Evolutionary conservation across 768 basidiomycete species (phyloP).

Genomic region (Tylopilus subfusipes): DNA sequence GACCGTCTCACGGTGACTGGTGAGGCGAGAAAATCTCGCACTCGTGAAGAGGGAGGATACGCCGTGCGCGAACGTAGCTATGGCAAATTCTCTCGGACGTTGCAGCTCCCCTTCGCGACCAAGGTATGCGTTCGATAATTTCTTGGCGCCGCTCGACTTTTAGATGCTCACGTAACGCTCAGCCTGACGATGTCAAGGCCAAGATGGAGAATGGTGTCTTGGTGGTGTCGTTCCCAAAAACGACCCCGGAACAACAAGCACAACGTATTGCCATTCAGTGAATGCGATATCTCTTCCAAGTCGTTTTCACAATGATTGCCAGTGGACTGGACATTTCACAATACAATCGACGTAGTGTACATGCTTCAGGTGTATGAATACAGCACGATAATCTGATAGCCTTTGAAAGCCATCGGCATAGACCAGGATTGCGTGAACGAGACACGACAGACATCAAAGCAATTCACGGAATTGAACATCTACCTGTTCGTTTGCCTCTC

Average conservation of each 20-base stretch:
- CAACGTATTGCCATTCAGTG: background rate
- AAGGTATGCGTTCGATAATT: slow-evolving; percentile 34
- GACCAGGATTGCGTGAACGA: background rate
- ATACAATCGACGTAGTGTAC: too few relatives aligned
- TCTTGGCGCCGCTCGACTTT: background rate
- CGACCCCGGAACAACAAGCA: slow-evolving; percentile 31
- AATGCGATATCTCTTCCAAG: background rate
- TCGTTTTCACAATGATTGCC: background rate
- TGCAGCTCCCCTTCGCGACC: slow-evolving; percentile 44
- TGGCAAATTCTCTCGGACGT: slow-evolving; percentile 44
- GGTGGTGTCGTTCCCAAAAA: slow-evolving; percentile 46
- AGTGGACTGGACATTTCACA: background rate
- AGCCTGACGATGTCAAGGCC: slow-evolving; percentile 47
- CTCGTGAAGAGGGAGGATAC: slow-evolving; percentile 37
- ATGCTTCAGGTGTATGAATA: background rate
- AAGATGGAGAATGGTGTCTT: slow-evolving; percentile 47
- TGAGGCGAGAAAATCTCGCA: slow-evolving; percentile 26
- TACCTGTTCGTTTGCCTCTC: background rate
- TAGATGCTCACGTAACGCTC: background rate
- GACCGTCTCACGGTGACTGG: slow-evolving; percentile 47
- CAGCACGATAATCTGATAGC: background rate
- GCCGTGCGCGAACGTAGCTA: slow-evolving; percentile 42
- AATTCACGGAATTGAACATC: background rate
- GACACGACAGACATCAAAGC: background rate
- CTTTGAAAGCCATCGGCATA: background rate